These are phyloP conservation scores for Megacollybia platyphylla DNA, from an alignment of 1,284 basidiomycete species.

Conservation along the genomic window DNA sequence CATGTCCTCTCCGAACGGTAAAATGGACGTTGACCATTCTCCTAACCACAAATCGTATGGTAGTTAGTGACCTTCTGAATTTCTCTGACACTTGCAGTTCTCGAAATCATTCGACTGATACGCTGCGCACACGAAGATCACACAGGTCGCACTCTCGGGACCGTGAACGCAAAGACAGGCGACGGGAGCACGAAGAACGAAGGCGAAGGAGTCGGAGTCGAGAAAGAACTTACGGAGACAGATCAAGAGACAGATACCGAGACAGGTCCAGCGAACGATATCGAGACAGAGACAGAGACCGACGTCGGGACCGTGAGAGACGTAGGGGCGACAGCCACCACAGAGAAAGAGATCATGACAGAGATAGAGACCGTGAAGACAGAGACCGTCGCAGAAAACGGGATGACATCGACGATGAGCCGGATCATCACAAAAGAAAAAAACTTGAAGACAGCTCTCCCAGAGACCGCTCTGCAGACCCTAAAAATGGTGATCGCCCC, in stretches of 20 bases:
- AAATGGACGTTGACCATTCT: conserved; percentile 55
- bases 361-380: conserved; percentile 38
- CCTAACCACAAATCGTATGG: conserved; percentile 56
- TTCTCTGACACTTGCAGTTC: conserved; percentile 25
- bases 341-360: conserved; percentile 17
- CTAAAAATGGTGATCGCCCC: conserved; percentile 34
- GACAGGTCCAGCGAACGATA: conserved; percentile 41
- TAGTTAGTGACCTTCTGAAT: conserved; percentile 7
- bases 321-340: conserved; percentile 26
- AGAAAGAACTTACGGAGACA: conserved; percentile 34
- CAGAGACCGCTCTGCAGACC: conserved; percentile 29
- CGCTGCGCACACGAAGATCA: conserved; percentile 54
- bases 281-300: conserved; percentile 21
- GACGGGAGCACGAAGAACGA: conserved; percentile 38
- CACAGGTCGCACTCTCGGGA: conserved; percentile 59
- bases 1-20: conserved; percentile 22
- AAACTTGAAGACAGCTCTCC: conserved; percentile 32
- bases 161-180: conserved; percentile 34
- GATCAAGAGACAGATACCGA: conserved; percentile 19
- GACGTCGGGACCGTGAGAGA: conserved; percentile 30
- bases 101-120: conserved; percentile 62
- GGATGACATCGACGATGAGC: conserved; percentile 37
- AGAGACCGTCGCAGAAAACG: conserved; percentile 47
- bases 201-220: conserved; percentile 36
- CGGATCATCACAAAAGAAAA: conserved; percentile 37